Percentiles rank a stretch among this genome's conserved stretches.
These are phyloP conservation scores for Cladosporium cucumerinum DNA, from an alignment of 2,329 filamentous ascomycete species.

Conservation along the genomic window DNA sequence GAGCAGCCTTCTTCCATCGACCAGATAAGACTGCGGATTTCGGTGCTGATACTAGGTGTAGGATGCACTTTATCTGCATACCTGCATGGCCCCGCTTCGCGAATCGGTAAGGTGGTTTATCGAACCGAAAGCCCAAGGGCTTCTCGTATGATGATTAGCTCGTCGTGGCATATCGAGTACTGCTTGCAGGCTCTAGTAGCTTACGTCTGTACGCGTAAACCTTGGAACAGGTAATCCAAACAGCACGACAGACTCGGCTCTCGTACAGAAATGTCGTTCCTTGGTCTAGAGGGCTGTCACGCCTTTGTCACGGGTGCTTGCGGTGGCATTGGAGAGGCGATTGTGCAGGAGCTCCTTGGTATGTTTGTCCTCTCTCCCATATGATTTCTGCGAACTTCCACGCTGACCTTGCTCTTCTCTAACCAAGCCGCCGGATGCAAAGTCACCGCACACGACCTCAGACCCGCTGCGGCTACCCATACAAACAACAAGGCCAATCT, in stretches of 20 bases:
- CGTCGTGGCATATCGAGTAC: neutral
- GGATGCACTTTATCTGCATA: neutral
- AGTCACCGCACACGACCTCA: slow-evolving; percentile 52
- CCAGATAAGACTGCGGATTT: too few relatives aligned
- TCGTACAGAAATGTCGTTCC: slow-evolving; percentile 39
- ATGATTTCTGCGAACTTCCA: neutral
- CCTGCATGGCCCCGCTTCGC: neutral
- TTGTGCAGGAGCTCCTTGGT: slow-evolving; percentile 54
- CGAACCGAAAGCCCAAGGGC: neutral
- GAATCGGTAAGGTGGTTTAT: neutral
- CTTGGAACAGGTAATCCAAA: neutral
- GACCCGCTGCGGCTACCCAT: slow-evolving; percentile 33
- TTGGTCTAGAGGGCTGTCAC: slow-evolving; percentile 48
- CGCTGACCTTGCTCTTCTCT: neutral
- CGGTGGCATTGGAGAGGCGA: slow-evolving; percentile 50
- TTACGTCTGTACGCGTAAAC: neutral
- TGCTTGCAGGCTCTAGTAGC: neutral
- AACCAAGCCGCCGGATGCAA: slow-evolving; percentile 50
- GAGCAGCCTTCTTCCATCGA: neutral
- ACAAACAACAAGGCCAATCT: slow-evolving; percentile 33
- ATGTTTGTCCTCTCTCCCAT: slow-evolving; percentile 13
- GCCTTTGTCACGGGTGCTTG: slow-evolving; percentile 55
- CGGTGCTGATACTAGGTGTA: neutral
- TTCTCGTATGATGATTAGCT: neutral
- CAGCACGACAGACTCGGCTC: neutral